Evolutionary conservation across 768 basidiomycete species (phyloP).

Genomic region (Lentinus tigrinus): DNA sequence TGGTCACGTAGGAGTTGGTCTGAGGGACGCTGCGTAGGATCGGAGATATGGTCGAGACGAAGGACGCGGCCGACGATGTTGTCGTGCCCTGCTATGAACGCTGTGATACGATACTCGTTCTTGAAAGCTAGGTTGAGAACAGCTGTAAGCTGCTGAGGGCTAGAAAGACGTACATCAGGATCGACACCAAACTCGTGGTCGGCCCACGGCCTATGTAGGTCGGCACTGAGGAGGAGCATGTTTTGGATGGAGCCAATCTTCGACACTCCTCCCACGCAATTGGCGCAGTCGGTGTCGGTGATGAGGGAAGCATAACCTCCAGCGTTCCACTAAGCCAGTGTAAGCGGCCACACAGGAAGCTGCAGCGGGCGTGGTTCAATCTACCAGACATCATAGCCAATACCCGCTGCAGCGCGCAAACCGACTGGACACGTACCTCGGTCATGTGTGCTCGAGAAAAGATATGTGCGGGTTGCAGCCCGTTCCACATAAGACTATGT

Average conservation of each 20-base stretch:
- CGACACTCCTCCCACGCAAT: not conserved
- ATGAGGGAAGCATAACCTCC: not conserved
- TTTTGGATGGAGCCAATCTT: conserved; percentile 29
- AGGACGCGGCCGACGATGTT: conserved; percentile 28
- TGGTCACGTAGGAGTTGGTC: conserved; percentile 33
- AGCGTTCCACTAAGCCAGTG: not conserved
- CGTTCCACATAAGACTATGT: not conserved
- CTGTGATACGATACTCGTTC: conserved; percentile 31
- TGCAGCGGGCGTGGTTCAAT: too few species aligned
- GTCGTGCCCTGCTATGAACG: conserved; percentile 28
- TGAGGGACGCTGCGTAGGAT: conserved; percentile 30
- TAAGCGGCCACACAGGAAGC: not conserved
- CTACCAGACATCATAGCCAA: too few species aligned
- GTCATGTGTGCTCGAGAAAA: not conserved
- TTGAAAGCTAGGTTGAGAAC: conserved; percentile 5
- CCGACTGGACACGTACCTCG: not conserved
- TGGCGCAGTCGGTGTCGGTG: not conserved
- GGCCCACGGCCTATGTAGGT: conserved; percentile 26
- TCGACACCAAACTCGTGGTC: conserved; percentile 29
- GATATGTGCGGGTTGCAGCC: not conserved
- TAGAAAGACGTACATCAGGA: conserved; percentile 24
- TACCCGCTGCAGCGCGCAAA: not conserved
- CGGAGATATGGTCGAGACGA: conserved; percentile 30
- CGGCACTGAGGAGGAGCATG: conserved; percentile 27
- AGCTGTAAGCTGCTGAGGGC: not conserved